Evolutionary conservation across 768 basidiomycete genomes (phyloP).

Genomic region (Butyriboletus loyo): DNA sequence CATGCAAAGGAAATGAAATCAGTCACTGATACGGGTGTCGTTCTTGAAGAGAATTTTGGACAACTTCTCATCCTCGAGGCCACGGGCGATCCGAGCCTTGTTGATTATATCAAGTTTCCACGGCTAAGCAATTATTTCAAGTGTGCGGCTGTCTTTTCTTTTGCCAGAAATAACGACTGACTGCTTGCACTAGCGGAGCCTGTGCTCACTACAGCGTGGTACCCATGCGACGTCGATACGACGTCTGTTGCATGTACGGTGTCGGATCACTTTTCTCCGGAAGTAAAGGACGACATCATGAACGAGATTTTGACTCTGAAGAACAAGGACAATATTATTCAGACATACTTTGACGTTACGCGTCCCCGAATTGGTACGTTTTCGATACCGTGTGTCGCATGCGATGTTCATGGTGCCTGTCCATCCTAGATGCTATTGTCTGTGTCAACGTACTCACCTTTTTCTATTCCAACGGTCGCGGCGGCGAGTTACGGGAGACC

Average conservation of each 20-base stretch:
- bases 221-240: conserved; percentile 18
- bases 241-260: conserved; percentile 21
- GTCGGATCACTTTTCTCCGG: conserved; percentile 9
- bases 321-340: conserved; percentile 17
- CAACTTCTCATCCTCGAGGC: conserved; percentile 23
- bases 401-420: background rate
- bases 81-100: conserved; percentile 15
- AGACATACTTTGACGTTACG: conserved; percentile 18
- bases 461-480: conserved; percentile 21
- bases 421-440: conserved; percentile 14
- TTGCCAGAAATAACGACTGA: background rate
- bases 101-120: conserved; percentile 17
- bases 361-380: conserved; percentile 22
- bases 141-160: background rate
- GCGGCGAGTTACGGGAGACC: conserved; percentile 15
- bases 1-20: conserved; percentile 20
- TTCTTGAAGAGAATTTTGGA: conserved; percentile 18
- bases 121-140: conserved; percentile 22
- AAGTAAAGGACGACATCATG: conserved; percentile 22
- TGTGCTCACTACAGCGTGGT: conserved; percentile 10
- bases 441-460: conserved; percentile 19
- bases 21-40: conserved; percentile 7
- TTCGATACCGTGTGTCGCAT: background rate
- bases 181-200: background rate
- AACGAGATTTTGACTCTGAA: conserved; percentile 16